Conservation (phyloP, 1,284 basidiomycete genomes). For the Megacollybia platyphylla region DNA sequence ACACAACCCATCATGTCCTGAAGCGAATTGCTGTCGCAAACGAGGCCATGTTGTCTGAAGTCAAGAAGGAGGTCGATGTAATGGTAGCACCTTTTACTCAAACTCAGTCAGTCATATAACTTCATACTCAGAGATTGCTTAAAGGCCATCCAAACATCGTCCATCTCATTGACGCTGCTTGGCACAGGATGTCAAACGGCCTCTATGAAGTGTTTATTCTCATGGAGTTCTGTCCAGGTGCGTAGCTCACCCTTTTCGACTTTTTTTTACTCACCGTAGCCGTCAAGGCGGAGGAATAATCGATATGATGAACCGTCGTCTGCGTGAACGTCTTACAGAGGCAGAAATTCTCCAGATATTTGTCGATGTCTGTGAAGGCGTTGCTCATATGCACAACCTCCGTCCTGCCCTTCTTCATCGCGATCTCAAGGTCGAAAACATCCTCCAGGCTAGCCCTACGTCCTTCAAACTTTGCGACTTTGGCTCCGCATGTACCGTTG, state of each 20-base stretch:
- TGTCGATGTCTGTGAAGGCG: constrained; percentile 87
- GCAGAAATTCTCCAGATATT: constrained; percentile 97
- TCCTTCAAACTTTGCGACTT: constrained; percentile 98
- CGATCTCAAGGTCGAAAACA: constrained; percentile 98
- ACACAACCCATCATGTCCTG: constrained; percentile 89
- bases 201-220: constrained; percentile 95
- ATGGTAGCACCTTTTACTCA: constrained; percentile 57
- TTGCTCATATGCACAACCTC: constrained; percentile 93
- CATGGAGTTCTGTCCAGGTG: constrained; percentile 90
- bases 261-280: neutral
- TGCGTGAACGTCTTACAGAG: constrained; percentile 89
- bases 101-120: constrained; percentile 13
- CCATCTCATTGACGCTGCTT: constrained; percentile 89
- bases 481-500: constrained; percentile 79
- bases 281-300: constrained; percentile 87
- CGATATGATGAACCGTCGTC: constrained; percentile 96
- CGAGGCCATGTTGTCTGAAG: constrained; percentile 84
- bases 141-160: constrained; percentile 90
- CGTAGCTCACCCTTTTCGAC: constrained; percentile 7
- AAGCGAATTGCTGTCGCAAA: constrained; percentile 94
- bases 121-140: constrained; percentile 53
- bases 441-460: constrained; percentile 66
- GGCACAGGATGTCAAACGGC: constrained; percentile 72
- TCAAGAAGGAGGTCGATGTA: constrained; percentile 96
- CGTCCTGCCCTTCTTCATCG: constrained; percentile 87